A percentile compares a stretch with the other conserved stretches of the same genome.
Evolutionary conservation across 1,139 yeast species (phyloP).

Genomic region (Suzukiozyma palmioleophila): DNA sequence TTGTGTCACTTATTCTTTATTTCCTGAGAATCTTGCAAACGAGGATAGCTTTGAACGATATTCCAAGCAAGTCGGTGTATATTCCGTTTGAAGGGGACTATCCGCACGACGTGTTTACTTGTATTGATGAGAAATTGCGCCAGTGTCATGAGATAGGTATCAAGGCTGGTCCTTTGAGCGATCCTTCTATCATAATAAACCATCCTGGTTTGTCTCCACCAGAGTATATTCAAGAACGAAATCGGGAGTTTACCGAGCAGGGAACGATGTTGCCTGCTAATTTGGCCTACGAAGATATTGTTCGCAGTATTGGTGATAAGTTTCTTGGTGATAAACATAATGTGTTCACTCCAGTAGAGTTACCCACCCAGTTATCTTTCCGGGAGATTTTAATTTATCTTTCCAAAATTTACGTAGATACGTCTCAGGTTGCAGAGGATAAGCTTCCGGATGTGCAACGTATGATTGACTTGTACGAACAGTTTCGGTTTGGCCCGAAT

Average conservation of each 20-base stretch:
- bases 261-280: constrained; percentile 52
- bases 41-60: constrained; percentile 60
- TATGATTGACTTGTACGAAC: constrained; percentile 60
- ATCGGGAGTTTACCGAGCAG: constrained; percentile 19
- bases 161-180: constrained; percentile 48
- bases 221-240: constrained; percentile 30
- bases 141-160: constrained; percentile 43
- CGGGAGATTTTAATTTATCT: constrained; percentile 36
- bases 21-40: constrained; percentile 54
- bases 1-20: constrained; percentile 46
- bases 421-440: constrained; percentile 5
- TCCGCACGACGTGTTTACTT: constrained; percentile 42
- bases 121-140: constrained; percentile 35
- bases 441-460: constrained; percentile 20
- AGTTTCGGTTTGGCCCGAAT: constrained; percentile 61
- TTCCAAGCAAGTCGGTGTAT: constrained; percentile 62
- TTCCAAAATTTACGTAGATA: constrained; percentile 11
- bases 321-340: constrained; percentile 32
- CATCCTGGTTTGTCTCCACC: constrained; percentile 65
- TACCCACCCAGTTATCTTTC: constrained; percentile 45
- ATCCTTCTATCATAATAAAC: constrained; percentile 35
- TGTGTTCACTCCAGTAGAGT: constrained; percentile 30
- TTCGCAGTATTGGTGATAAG: constrained; percentile 52
- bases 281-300: constrained; percentile 60
- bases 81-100: constrained; percentile 67